Evolutionary conservation across 2,329 filamentous ascomycete genomes (phyloP).

Genomic region (Furcasterigmium sp.): DNA sequence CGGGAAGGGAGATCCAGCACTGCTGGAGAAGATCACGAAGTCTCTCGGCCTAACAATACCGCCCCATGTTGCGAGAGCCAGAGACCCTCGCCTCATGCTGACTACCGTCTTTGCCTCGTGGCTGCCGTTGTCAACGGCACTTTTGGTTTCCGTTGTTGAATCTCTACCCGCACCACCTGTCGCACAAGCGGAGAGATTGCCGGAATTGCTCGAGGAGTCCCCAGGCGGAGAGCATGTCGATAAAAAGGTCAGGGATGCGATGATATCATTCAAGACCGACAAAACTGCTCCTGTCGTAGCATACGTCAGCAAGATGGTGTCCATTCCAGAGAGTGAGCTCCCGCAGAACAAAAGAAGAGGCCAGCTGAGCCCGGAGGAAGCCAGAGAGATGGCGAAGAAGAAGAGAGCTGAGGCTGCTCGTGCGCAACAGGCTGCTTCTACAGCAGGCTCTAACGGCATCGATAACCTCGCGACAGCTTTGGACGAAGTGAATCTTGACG

Average conservation of each 20-base stretch:
- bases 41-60: constrained; percentile 80
- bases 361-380: constrained; percentile 81
- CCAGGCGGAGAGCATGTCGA: constrained; percentile 72
- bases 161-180: constrained; percentile 77
- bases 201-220: constrained; percentile 71
- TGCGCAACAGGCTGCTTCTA: constrained; percentile 56
- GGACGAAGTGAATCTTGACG: constrained; percentile 54
- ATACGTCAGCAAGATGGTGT: constrained; percentile 98
- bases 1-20: constrained; percentile 73
- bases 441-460: constrained; percentile 39
- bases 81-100: constrained; percentile 78
- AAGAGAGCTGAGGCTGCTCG: constrained; percentile 86
- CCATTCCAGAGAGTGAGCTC: constrained; percentile 86
- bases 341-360: constrained; percentile 77
- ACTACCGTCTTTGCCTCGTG: constrained; percentile 83
- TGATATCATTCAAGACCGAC: constrained; percentile 71
- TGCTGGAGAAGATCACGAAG: constrained; percentile 93
- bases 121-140: constrained; percentile 86
- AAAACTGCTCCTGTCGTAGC: constrained; percentile 76
- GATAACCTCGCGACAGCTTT: constrained; percentile 57
- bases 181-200: constrained; percentile 77
- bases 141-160: constrained; percentile 91
- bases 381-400: constrained; percentile 76
- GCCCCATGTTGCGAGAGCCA: constrained; percentile 75
- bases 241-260: constrained; percentile 66